Base-by-base conservation (phyloP, 1,139 yeast genomes). In the Candida sp. region DNA sequence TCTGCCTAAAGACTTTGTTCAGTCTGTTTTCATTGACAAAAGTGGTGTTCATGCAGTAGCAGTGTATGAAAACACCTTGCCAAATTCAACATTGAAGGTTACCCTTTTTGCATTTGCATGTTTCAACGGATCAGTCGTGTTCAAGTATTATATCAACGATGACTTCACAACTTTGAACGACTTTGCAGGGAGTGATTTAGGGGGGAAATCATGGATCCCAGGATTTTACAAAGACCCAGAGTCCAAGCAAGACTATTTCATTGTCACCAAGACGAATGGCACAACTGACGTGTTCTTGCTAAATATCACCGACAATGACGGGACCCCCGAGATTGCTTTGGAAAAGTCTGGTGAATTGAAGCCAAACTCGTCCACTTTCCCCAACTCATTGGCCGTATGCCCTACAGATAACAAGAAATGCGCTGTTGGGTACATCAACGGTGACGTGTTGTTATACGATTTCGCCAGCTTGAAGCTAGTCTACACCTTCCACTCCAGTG, bases 391-490 rank as follows among this genome's bases (percentile, higher is more conserved):
- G 4, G 86, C 83, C 42, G 66, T 85, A 0, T 80, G 82, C 22
- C 67, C 78, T 2, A 62, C 72, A 0, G 69, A 67, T 5, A 80
- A 78, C 30, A 65, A 64, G 11, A 68, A 80, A 48, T 76, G 87
- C 12, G 97, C 96, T 0, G 83, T 90, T 6, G 98, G 98, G 0
- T 90, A 87, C 67, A 86, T 90, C 47, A 83, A 86, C 58, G 98
- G 98, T 8, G 90, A 86, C 53, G 87, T 90, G 1, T 80, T 86
- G 42, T 73, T 93, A 37, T 88, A 83, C 57, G 89, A 86, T 58
- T 71, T 88, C 38, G 78, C 75, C 8, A 80, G 86, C 1, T 78
- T 87, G 49, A 84, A 89, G 58, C 83, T 92, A 11, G 72, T 88
- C 7, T 91, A 88, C 69, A 88, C 94, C 4, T 88, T 94, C 63